Evolutionary conservation across 2,329 filamentous ascomycete genomes (phyloP).

Genomic region (Xylaria sp.): DNA sequence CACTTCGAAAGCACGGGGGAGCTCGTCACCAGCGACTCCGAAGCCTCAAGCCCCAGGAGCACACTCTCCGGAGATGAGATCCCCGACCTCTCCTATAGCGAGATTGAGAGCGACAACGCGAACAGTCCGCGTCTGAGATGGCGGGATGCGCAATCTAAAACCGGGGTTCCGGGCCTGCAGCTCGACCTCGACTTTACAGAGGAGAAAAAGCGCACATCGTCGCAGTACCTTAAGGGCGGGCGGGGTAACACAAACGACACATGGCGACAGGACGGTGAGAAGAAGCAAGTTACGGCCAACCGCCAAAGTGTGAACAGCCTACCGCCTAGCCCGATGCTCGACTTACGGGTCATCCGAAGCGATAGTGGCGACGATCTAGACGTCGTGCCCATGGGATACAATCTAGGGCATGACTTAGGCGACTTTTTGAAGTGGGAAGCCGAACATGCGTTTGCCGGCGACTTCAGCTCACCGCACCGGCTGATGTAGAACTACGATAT

Average conservation of each 20-base stretch:
- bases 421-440: slow-evolving; percentile 69
- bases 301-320: slow-evolving; percentile 56
- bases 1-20: slow-evolving; percentile 57
- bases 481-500: slow-evolving; percentile 18
- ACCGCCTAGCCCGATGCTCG: slow-evolving; percentile 63
- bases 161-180: slow-evolving; percentile 17
- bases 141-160: slow-evolving; percentile 32
- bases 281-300: slow-evolving; percentile 41
- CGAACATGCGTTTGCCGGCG: slow-evolving; percentile 57
- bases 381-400: slow-evolving; percentile 68
- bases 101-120: slow-evolving; percentile 45
- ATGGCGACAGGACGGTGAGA: slow-evolving; percentile 52
- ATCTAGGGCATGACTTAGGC: slow-evolving; percentile 67
- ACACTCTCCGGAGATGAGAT: slow-evolving; percentile 46
- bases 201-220: slow-evolving; percentile 38
- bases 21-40: slow-evolving; percentile 48
- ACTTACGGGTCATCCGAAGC: slow-evolving; percentile 56
- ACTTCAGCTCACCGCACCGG: slow-evolving; percentile 38
- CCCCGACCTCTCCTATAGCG: slow-evolving; percentile 45
- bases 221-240: slow-evolving; percentile 2
- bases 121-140: slow-evolving; percentile 44
- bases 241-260: slow-evolving; percentile 7
- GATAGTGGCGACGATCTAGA: slow-evolving; percentile 52
- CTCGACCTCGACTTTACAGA: slow-evolving; percentile 24
- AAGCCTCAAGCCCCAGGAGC: slow-evolving; percentile 48